Evolutionary conservation across 495 filamentous ascomycete species (phyloP).

Genomic region (Penicillium mononematosum): DNA sequence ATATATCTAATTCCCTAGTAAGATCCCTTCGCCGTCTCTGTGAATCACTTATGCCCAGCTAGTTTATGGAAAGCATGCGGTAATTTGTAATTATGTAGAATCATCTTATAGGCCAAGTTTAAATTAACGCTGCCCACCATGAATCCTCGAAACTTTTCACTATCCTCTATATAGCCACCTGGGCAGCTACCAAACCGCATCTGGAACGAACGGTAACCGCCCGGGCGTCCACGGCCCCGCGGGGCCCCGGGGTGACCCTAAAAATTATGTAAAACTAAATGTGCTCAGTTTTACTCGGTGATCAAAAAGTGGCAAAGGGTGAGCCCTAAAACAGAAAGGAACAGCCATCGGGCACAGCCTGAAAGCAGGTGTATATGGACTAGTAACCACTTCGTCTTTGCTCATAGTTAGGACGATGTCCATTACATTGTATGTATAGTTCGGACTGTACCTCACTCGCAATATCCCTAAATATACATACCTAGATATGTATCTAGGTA

Average conservation of each 20-base stretch:
- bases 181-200: not conserved
- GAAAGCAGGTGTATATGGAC: no score
- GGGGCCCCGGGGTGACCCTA: no score
- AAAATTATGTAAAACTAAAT: no score
- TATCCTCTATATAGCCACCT: not conserved
- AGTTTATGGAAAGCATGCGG: not conserved
- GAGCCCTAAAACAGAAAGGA: not conserved
- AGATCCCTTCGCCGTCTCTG: no score
- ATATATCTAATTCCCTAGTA: not conserved
- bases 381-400: not conserved
- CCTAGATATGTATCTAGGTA: no score
- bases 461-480: not conserved
- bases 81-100: not conserved
- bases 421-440: not conserved
- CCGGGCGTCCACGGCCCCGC: no score
- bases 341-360: not conserved
- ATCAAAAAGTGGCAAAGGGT: not conserved
- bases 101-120: not conserved
- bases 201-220: not conserved
- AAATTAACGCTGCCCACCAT: not conserved
- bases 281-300: not conserved
- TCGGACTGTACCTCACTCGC: not conserved
- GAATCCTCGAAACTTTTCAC: not conserved
- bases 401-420: not conserved
- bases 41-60: not conserved